Percentiles rank a stretch among this genome's conserved stretches.
These are phyloP conservation scores for Skeletonema grethae DNA, from an alignment of 108 stramenopile species.

Conservation along the genomic window DNA sequence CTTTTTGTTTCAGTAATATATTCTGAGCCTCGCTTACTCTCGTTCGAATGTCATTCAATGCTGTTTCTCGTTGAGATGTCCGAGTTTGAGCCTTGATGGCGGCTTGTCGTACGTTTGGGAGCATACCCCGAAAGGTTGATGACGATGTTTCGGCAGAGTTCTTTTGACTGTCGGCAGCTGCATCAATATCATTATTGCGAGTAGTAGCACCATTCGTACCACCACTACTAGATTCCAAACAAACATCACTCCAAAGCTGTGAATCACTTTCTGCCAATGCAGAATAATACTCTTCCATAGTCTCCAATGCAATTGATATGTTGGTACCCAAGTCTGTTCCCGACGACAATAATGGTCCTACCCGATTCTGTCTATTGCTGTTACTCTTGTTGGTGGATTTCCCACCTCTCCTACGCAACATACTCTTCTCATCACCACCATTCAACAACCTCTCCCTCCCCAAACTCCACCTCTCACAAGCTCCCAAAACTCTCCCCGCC, in stretches of 20 bases:
- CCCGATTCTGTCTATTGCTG: background rate
- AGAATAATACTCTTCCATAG: slow-evolving; percentile 60
- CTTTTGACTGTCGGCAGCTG: slow-evolving; percentile 4
- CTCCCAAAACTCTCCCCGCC: slow-evolving; percentile 12
- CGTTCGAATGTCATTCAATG: slow-evolving; percentile 47
- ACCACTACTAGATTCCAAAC: slow-evolving; percentile 1
- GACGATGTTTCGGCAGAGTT: background rate
- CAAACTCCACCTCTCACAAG: slow-evolving; percentile 11
- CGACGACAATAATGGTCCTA: slow-evolving; percentile 47
- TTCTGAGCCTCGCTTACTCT: slow-evolving; percentile 53
- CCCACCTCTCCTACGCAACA: background rate
- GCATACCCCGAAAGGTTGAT: slow-evolving; percentile 16
- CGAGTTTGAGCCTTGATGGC: slow-evolving; percentile 45
- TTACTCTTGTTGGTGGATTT: background rate
- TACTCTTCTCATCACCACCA: background rate
- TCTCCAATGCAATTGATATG: slow-evolving; percentile 38
- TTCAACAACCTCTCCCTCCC: background rate
- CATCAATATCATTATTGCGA: background rate
- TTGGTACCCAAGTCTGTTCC: slow-evolving; percentile 11
- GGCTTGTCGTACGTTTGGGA: slow-evolving; percentile 42
- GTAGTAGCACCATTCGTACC: background rate
- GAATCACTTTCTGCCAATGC: slow-evolving; percentile 42
- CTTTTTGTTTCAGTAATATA: slow-evolving; percentile 45
- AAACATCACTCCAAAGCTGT: slow-evolving; percentile 49
- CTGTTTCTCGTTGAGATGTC: slow-evolving; percentile 38